Evolutionary conservation across 345 rosid genomes (phyloP), one percentile per base, ranked within the genome.

Genomic region (Schrenkiella parvula): DNA sequence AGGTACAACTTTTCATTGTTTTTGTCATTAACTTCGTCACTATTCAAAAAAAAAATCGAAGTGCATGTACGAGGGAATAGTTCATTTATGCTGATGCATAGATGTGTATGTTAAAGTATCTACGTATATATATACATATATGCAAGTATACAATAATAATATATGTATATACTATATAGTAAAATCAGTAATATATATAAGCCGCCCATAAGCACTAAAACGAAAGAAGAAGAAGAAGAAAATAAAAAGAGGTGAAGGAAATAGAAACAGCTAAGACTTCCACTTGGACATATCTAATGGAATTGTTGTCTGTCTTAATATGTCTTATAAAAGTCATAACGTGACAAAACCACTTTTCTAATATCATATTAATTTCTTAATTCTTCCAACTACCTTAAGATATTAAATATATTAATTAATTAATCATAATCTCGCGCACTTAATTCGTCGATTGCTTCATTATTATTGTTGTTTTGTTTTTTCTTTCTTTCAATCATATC

Each of bases 241-340:
- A 56, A 23, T n/a, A n/a, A 29, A 29, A 54, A 15, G 38, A 25
- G 19, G 6, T 34, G 56, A 52, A 41, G 47, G 55, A 60, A 74
- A 54, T 64, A 55, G 41, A 77, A 68, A 64, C 80, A 77, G 80
- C 76, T 71, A 70, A 50, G 80, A 70, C 72, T 70, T 77, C 80
- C 72, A 71, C 76, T 65, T 57, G 48, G 68, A 19, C 44, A 71
- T 47, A 64, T 32, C 55, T 57, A 77, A 77, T 70, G 80, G 39
- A 48, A 47, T 34, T 47, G 72, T 64, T 57, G 76, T 77, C 76
- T 65, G 80, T 77, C 80, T 76, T 68, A 47, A 70, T 70, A 47
- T 75, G 74, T 75, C 74, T 71, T 58, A 50, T 48, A 65, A 39
- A 54, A 70, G 50, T 13, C 72, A 70, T 70, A 56, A 77, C 63